A percentile compares a stretch with the other conserved stretches of the same genome.
These are phyloP conservation scores for Amborella trichopoda DNA, from an alignment of 164 flowering plant genomes.

Conservation along the genomic window DNA sequence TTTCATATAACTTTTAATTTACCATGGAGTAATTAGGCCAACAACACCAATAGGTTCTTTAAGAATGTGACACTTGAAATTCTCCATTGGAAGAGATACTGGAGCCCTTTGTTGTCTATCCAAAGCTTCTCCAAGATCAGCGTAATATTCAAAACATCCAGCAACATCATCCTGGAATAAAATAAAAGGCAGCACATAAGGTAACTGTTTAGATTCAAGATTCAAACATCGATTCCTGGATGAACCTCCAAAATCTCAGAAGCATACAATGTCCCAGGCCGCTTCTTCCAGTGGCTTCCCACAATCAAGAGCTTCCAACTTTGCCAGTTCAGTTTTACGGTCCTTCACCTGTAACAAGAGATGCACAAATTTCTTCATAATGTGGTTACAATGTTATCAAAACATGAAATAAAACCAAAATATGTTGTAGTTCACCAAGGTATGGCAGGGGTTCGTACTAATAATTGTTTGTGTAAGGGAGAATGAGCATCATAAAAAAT, in stretches of 20 bases:
- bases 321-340: slow-evolving; percentile 56
- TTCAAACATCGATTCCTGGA: background rate
- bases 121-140: slow-evolving; percentile 85
- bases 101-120: slow-evolving; percentile 77
- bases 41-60: slow-evolving; percentile 92
- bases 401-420: no score
- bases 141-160: slow-evolving; percentile 89
- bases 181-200: background rate
- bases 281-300: slow-evolving; percentile 97
- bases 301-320: slow-evolving; percentile 72
- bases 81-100: slow-evolving; percentile 64
- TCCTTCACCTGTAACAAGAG: slow-evolving; percentile 86
- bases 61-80: slow-evolving; percentile 57
- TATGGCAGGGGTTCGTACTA: no score
- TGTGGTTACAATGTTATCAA: no score
- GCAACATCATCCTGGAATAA: slow-evolving; percentile 87
- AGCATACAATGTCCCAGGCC: slow-evolving; percentile 82
- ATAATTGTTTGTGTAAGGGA: no score
- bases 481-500: no score
- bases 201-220: background rate
- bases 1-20: no score
- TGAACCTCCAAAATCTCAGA: background rate
- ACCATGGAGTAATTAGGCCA: slow-evolving; percentile 96
- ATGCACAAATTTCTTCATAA: no score
- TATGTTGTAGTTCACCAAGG: no score